Base-by-base conservation (phyloP, 192 early-diverging fungal genomes). In the Coemansia nantahalensis region DNA sequence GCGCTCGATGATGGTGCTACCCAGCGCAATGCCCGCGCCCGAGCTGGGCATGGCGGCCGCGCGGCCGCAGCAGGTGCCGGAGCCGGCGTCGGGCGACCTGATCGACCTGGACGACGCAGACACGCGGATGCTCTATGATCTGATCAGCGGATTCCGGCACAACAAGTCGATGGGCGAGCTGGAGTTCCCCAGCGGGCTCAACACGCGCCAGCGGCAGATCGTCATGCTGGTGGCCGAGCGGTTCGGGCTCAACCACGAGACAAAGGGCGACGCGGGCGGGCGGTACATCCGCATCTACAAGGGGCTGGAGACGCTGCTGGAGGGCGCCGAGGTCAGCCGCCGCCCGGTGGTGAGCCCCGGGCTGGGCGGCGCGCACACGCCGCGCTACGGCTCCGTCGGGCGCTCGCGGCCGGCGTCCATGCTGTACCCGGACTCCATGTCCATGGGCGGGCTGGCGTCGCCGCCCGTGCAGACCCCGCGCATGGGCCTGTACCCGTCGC, bases 51-150 rank as follows among this genome's bases (percentile, higher is more conserved):
- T 26, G 23, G 14, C 33, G 37, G 45, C 53, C 30, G 12, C 16
- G 28, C 54, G 57, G 39, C 62, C 64, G 48, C 56, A 51, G 42
- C 56, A 48, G 36, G 32, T 46, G 28, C 19, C 59, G 12, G 56
- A 28, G 28, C 24, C 42, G 8, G 62, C 56, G 21, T 41, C 52
- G 9, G 31, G 39, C 32, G 48, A 51, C 22, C 37, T 68, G 62
- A 77, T 90, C 44, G 84, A 90, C 46, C 61, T 90, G 44, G 87
- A 87, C 51, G 83, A 90, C 66, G 69, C 80, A 16, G 82, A 82
- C 43, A 86, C 85, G 10, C 69, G 86, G 24, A 73, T 79, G 37
- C 78, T 87, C 36, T 90, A 90, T 62, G 85, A 86, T 31, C 79
- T 83, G 45, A 62, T 90, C 46, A 79, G 85, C 40, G 77, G 82